These are phyloP conservation scores for Sarocladium strictum DNA, from an alignment of 2,329 filamentous ascomycete genomes.

Conservation along the genomic window DNA sequence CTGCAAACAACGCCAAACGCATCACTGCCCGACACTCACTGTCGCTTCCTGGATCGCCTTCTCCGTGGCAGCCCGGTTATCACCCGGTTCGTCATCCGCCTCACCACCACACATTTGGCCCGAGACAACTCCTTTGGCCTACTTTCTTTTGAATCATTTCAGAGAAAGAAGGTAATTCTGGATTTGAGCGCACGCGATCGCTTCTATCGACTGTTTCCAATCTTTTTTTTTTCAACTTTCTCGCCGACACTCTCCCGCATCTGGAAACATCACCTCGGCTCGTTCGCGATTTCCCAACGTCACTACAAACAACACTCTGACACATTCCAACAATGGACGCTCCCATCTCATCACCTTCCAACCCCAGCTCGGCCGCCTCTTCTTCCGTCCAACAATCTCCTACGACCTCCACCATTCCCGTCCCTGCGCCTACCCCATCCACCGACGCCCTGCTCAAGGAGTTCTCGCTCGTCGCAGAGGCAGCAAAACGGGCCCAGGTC, in stretches of 20 bases:
- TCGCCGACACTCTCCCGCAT: no score
- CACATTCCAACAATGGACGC: constrained; percentile 25
- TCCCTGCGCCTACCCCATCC: constrained; percentile 28
- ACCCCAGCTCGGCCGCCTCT: constrained; percentile 16
- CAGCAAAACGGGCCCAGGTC: constrained; percentile 88
- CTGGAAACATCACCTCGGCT: no score
- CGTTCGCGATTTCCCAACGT: background rate
- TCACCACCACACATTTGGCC: no score
- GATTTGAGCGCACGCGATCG: no score
- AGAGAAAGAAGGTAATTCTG: no score
- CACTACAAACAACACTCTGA: background rate
- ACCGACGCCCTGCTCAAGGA: constrained; percentile 65
- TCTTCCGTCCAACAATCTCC: constrained; percentile 24
- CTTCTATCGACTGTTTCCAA: no score
- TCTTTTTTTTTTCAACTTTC: no score
- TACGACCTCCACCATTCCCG: constrained; percentile 18
- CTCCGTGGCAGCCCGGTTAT: background rate
- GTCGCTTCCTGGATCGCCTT: constrained; percentile 1
- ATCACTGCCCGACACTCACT: constrained; percentile 1
- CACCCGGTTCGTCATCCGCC: background rate
- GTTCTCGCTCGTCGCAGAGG: constrained; percentile 83
- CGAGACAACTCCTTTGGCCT: no score
- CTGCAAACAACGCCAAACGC: background rate
- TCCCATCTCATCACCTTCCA: constrained; percentile 24
- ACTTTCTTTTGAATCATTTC: no score